phyloP scores from a whole-genome alignment of 1,284 basidiomycete genomes.

The Rhodotorula mucilaginosa region DNA sequence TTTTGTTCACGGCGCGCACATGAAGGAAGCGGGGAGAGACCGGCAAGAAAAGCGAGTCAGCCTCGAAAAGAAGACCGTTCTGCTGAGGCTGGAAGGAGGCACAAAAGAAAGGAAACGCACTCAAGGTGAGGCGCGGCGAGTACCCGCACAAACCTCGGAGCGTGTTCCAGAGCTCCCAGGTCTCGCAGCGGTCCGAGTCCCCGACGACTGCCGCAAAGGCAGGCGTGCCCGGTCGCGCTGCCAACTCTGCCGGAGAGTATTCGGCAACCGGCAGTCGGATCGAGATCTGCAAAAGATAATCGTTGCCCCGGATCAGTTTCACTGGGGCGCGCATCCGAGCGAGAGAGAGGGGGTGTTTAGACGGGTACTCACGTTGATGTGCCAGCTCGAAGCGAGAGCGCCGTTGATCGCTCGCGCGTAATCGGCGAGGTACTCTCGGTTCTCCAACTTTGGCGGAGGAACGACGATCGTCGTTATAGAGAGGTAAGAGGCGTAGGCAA shows the following conservation, averaged over 20 bases:
- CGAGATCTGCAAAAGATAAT: slow-evolving; percentile 46
- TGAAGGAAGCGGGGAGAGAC: slow-evolving; percentile 12
- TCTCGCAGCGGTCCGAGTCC: slow-evolving; percentile 68
- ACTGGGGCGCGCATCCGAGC: not conserved
- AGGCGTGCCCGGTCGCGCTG: slow-evolving; percentile 35
- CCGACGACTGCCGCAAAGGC: slow-evolving; percentile 40
- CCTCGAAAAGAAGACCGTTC: too few relatives aligned
- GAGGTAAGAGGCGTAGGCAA: slow-evolving; percentile 89
- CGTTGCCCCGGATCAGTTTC: not conserved
- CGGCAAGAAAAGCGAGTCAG: not conserved
- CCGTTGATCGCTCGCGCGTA: slow-evolving; percentile 87
- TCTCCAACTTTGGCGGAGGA: slow-evolving; percentile 70
- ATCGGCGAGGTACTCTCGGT: slow-evolving; percentile 77
- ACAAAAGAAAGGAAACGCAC: slow-evolving; percentile 51
- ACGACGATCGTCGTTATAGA: slow-evolving; percentile 80
- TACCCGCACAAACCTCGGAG: slow-evolving; percentile 86
- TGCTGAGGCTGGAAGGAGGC: not conserved
- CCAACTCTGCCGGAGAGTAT: slow-evolving; percentile 45
- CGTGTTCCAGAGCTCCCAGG: slow-evolving; percentile 98
- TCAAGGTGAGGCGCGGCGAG: slow-evolving; percentile 73
- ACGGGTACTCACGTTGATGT: slow-evolving; percentile 38
- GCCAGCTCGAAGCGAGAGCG: slow-evolving; percentile 61
- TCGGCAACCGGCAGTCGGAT: slow-evolving; percentile 82
- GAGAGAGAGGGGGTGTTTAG: too few relatives aligned
- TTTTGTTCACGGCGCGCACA: slow-evolving; percentile 45